Conservation (phyloP, 2,329 filamentous ascomycete species). For the Alternaria viburni region DNA sequence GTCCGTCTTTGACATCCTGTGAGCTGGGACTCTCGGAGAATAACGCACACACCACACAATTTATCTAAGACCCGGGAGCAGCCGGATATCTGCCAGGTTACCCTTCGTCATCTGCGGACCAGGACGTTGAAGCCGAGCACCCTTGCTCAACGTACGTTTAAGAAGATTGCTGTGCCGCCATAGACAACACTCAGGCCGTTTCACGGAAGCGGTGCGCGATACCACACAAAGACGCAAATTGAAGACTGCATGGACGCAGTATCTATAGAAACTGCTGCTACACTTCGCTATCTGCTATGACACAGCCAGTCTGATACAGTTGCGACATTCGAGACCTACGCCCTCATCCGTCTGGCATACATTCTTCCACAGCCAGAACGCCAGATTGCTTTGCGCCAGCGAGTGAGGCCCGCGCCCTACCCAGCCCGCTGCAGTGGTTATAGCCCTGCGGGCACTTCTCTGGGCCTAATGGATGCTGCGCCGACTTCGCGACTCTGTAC, state of each 20-base stretch:
- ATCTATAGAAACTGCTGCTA: background rate
- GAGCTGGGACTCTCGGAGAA: conserved; percentile 5
- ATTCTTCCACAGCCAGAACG: background rate
- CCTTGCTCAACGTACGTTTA: conserved; percentile 1
- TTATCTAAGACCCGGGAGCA: conserved; percentile 12
- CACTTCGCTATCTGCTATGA: background rate
- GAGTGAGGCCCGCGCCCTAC: background rate
- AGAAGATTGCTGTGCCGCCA: background rate
- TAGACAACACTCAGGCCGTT: background rate
- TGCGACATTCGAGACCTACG: background rate
- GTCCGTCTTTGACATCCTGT: background rate
- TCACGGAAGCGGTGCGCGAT: background rate
- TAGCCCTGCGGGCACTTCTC: background rate
- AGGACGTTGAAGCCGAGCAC: background rate
- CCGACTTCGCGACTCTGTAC: background rate
- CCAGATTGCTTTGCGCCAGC: background rate
- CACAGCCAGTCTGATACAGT: background rate
- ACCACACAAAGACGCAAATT: background rate
- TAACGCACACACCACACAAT: conserved; percentile 8
- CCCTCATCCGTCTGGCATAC: background rate
- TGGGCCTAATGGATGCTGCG: background rate
- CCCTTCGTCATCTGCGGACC: background rate
- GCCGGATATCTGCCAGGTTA: conserved; percentile 9
- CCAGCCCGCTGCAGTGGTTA: background rate
- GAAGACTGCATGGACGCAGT: background rate